phyloP scores from a whole-genome alignment of 345 rosid genomes.

The Aurinia saxatilis region DNA sequence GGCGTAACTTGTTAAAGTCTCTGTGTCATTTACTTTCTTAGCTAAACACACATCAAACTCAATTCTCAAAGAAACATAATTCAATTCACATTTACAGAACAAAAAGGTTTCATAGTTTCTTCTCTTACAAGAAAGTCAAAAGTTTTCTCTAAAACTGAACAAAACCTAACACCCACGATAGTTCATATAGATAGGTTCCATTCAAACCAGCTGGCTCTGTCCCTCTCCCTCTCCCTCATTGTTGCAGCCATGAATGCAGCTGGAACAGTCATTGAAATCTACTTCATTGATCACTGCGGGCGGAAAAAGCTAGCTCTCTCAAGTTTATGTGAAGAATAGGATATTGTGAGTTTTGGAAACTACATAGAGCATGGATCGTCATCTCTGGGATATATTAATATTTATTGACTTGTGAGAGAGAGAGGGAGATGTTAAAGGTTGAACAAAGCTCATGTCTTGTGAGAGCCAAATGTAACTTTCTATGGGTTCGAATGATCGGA shows the following conservation, averaged over 20 bases:
- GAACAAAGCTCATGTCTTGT: slow-evolving; percentile 24
- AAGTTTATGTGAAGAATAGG: no score
- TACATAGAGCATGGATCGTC: slow-evolving; percentile 21
- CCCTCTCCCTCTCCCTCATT: slow-evolving; percentile 61
- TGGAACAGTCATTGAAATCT: slow-evolving; percentile 78
- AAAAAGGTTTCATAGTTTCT: no score
- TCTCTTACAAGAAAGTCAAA: no score
- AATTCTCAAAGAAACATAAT: no score
- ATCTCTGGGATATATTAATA: slow-evolving; percentile 9
- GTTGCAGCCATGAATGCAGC: slow-evolving; percentile 85
- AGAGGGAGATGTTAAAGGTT: neutral
- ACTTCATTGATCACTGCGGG: slow-evolving; percentile 78
- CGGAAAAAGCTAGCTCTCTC: slow-evolving; percentile 70
- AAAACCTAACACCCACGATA: no score
- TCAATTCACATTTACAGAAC: no score
- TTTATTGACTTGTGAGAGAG: slow-evolving; percentile 26
- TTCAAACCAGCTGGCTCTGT: slow-evolving; percentile 78
- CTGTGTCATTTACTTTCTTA: no score
- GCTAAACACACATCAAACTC: no score
- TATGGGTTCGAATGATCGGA: no score
- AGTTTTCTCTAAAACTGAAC: no score
- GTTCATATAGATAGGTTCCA: slow-evolving; percentile 92
- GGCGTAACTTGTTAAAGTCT: no score
- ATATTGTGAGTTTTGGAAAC: slow-evolving; percentile 54
- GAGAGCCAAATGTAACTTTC: no score